Evolutionary conservation across 768 basidiomycete genomes (phyloP), one percentile per base, ranked within the genome.

Genomic region (Tubosaeta brunneosetosa): DNA sequence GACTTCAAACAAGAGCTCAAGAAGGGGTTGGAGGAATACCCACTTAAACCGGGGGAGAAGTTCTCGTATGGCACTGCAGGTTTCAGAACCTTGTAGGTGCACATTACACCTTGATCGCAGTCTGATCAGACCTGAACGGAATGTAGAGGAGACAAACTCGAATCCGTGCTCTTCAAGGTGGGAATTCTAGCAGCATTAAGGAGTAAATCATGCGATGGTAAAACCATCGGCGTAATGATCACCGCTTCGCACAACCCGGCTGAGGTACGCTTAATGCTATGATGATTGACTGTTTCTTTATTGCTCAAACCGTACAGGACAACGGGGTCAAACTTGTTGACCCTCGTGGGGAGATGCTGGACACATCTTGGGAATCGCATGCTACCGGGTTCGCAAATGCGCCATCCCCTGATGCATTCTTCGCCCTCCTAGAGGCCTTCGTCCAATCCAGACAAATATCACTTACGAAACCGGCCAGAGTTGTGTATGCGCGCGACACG

Each of bases 201-300:
- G 52, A 97, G 94, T 73, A 97, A 88, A 75, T 85, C 83, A 57
- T 77, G 94, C n/a, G 86, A 87, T 65, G 93, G 97, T 26, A 88
- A 85, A 66, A 86, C 85, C 25, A 88, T 99, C 61, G 97, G 97
- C 14, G 91, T 98, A 19, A 98, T 99, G 97, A 86, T 99, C 66
- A 99, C 97, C 34, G 97, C 97, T 3, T 95, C 93, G n/a, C 97
- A 99, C 71, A 99, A 99, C 68, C 95, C 97, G n/a, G 94, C 94
- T 66, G 79, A 83, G 65, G 94, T 94, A 63, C 58, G 80, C 64
- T n/a, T 47, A 41, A 31, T 47, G 3, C 27, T 49, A 38, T 49
- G 29, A 26, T 36, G 27, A 25, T 13, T 17, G n/a, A 17, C 36
- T 4, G 12, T 51, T 37, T 41, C 16, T 17, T 45, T 41, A 10